Base-by-base conservation (phyloP, 2,329 filamentous ascomycete genomes). In the Botrytis deweyae region DNA sequence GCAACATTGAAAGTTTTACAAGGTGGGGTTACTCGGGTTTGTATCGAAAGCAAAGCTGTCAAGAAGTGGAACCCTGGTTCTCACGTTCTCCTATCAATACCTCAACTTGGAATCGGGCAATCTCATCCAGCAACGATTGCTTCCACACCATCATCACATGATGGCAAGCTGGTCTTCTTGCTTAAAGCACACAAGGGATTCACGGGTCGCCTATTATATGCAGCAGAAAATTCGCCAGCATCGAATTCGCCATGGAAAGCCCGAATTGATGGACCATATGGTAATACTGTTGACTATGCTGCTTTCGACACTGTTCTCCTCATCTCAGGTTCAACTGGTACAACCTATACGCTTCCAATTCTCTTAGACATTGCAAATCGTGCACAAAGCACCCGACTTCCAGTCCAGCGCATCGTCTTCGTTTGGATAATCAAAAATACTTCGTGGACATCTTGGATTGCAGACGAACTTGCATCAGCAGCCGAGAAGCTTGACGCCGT, bases 271-370 rank as follows among this genome's bases (percentile, higher is more conserved):
- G 88, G 89, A 0, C 89, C 88, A 0, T 90, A 87, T 65, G 88
- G 88, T 20, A 81, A 81, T 12, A 87, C 76, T 46, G 62, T 87
- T 0, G 83, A 84, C 9, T 89, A 87, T 85, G 85, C 89, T 66
- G 82, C 86, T 0, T 90, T 88, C 79, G 88, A 90, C 79, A 89
- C 87, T 0, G 81, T 91, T 52, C 82, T 91, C 5, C 83, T 91
- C 6, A 86, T 91, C 52, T 88, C 88, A 0, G 89, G 88, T 0
- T 91, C 89, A 1, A 91, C 89, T 0, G 89, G 89, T 20, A 86
- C 87, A 0, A 90, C 88, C 3, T 90, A 89, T 72, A 88, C 87
- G 0, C 80, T 90, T 10, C 87, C 89, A 0, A 88, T 90, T 3
- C 82, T 91, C 18, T 75, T 79, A 10, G 76, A 76, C 52, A 72